phyloP scores from a whole-genome alignment of 305 asterid species.

The Fraxinus greggii region DNA sequence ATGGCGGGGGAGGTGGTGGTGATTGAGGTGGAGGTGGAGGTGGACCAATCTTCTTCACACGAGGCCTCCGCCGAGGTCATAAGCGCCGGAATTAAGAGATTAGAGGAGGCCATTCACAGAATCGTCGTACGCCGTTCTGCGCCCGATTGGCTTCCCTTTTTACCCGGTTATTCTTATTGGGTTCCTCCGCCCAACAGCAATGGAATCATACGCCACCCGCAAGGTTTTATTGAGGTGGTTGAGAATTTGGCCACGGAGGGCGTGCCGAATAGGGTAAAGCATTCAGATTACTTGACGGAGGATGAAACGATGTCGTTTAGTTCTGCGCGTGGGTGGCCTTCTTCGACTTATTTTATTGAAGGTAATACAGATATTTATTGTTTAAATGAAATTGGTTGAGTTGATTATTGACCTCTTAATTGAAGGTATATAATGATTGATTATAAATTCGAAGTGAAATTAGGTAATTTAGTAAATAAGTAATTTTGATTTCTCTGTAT shows the following conservation, averaged over 20 bases:
- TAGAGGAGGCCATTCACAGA: conserved; percentile 32
- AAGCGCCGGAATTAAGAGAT: conserved; percentile 24
- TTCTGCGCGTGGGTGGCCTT: conserved; percentile 42
- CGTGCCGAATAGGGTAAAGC: not conserved
- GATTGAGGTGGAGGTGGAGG: not conserved
- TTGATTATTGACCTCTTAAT: not conserved
- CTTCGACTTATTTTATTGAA: conserved; percentile 32
- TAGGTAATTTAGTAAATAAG: not conserved
- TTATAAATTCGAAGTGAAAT: not conserved
- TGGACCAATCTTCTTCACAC: conserved; percentile 4
- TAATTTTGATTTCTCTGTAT: not conserved
- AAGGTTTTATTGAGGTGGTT: conserved; percentile 37
- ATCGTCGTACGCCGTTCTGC: conserved; percentile 32
- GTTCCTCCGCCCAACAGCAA: conserved; percentile 42
- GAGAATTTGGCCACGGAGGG: conserved; percentile 10
- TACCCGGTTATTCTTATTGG: conserved; percentile 43
- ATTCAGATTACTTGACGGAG: conserved; percentile 20
- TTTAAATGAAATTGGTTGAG: not conserved
- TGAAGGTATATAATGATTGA: not conserved
- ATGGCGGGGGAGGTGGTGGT: conserved; percentile 3
- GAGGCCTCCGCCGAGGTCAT: conserved; percentile 3
- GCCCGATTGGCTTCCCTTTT: conserved; percentile 27
- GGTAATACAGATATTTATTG: conserved; percentile 18
- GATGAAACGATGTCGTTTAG: conserved; percentile 33
- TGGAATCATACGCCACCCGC: conserved; percentile 19